These are phyloP conservation scores for Phaeosphaeriaceae sp. DNA, from an alignment of 2,329 filamentous ascomycete species.

Conservation along the genomic window DNA sequence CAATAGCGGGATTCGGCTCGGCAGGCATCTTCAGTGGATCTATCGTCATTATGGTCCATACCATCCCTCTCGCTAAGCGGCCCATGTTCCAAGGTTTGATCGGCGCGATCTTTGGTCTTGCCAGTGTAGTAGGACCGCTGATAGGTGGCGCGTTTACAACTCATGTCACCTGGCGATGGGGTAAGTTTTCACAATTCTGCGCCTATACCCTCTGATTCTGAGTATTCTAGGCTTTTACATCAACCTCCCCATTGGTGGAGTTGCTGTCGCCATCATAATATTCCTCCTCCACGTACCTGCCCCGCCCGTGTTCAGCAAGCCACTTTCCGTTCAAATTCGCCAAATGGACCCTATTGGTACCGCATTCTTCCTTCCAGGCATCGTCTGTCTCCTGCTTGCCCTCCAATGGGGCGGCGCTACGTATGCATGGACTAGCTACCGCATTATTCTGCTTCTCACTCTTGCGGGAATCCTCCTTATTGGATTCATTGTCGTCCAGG, in stretches of 20 bases:
- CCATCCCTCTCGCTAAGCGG: too few relatives aligned
- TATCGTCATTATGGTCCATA: too few relatives aligned
- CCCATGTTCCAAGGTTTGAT: too few relatives aligned
- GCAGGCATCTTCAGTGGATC: too few relatives aligned
- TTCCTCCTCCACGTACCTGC: conserved; percentile 6
- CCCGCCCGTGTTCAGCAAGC: too few relatives aligned
- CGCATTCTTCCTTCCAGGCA: conserved; percentile 49
- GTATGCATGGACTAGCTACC: conserved; percentile 53
- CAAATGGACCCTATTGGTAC: conserved; percentile 56
- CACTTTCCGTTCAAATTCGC: conserved; percentile 15
- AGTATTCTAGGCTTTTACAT: conserved; percentile 55
- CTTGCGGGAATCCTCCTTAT: conserved; percentile 49
- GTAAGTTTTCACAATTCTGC: too few relatives aligned
- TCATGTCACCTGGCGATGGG: too few relatives aligned
- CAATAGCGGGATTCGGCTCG: too few relatives aligned
- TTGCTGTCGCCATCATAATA: conserved; percentile 18
- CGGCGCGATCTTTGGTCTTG: too few relatives aligned
- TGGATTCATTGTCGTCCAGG: conserved; percentile 42
- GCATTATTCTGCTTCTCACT: conserved; percentile 55
- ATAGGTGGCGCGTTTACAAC: too few relatives aligned
- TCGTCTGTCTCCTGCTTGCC: conserved; percentile 54
- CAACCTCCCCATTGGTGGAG: conserved; percentile 37
- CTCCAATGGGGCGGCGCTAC: conserved; percentile 55
- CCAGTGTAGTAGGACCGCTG: too few relatives aligned
- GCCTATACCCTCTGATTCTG: too few relatives aligned